A percentile compares a stretch with the other conserved stretches of the same genome.
Conservation (phyloP, 495 filamentous ascomycete genomes). For the Daldinia concentrica region DNA sequence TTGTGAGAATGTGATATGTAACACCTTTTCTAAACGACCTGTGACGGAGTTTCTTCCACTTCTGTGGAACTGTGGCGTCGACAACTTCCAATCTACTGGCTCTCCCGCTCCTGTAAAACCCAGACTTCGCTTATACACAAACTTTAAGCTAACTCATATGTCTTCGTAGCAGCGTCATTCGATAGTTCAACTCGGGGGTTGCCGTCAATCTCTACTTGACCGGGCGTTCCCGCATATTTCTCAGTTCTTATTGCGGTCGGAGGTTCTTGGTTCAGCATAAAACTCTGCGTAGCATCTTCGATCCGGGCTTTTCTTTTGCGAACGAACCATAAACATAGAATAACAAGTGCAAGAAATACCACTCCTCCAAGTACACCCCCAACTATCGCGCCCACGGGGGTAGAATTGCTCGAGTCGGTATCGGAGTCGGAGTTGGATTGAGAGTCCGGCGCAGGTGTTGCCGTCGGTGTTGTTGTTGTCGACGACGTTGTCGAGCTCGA, state of each 20-base stretch:
- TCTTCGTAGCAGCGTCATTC: background rate
- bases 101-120: background rate
- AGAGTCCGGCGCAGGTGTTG: background rate
- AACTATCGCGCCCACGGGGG: conserved; percentile 15
- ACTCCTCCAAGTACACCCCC: conserved; percentile 28
- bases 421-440: background rate
- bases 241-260: background rate
- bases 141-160: conserved; percentile 9
- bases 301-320: conserved; percentile 3
- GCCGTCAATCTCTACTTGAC: conserved; percentile 18
- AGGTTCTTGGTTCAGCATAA: conserved; percentile 1
- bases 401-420: background rate
- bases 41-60: background rate
- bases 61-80: background rate
- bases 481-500: conserved; percentile 6
- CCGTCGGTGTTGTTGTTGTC: background rate
- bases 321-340: conserved; percentile 13
- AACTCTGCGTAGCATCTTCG: background rate
- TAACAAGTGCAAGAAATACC: conserved; percentile 15
- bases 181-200: conserved; percentile 5
- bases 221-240: conserved; percentile 4
- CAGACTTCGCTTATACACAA: background rate
- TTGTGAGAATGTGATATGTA: background rate
- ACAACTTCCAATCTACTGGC: background rate
- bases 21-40: background rate